Base-by-base conservation (phyloP, 768 basidiomycete species). In the Russula sp. region DNA sequence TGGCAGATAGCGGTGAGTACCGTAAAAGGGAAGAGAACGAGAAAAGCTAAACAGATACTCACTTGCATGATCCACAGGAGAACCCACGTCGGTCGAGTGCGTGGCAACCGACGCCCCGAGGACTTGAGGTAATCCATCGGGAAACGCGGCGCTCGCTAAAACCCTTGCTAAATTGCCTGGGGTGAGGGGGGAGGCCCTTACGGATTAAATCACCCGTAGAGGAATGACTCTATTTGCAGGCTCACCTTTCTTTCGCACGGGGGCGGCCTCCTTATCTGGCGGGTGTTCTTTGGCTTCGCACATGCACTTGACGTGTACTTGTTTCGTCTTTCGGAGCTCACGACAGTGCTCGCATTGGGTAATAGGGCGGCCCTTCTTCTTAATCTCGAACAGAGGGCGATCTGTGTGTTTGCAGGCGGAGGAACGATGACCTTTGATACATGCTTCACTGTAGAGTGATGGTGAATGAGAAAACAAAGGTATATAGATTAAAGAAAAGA, bases 371-470 rank as follows among this genome's bases (percentile, higher is more conserved):
- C 94, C 94, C 71, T 96, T 94, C 78, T 88, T 90, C 79, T 93
- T 91, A 61, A 96, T 86, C 72, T 95, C 91, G 65, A 90, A 93
- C n/a, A 97, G 78, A 5, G 93, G 92, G 20, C 94, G 79, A 67
- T 93, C 90, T 35, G 84, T 84, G 70, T 97, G 94, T 51, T 82
- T 81, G 72, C 94, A 97, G 14, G 84, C 84, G 3, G 92, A 93
- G 13, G 93, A 94, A 56, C 94, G 85, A 70, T 97, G 93, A 0
- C 94, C 94, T 75, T 94, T 94, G 71, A 95, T 94, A 73, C 94
- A 97, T 13, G 91, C 87, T 77, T 88, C 89, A 73, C 93, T 94
- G 68, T 22, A 38, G 39, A 53, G 43, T 22, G 54, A 43, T 13
- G 65, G 67, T 29, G 72, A 65, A 39, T 65, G 54, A 60, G 18